Evolutionary conservation across 2,329 filamentous ascomycete species (phyloP).

Genomic region (Aspergillus awamori): DNA sequence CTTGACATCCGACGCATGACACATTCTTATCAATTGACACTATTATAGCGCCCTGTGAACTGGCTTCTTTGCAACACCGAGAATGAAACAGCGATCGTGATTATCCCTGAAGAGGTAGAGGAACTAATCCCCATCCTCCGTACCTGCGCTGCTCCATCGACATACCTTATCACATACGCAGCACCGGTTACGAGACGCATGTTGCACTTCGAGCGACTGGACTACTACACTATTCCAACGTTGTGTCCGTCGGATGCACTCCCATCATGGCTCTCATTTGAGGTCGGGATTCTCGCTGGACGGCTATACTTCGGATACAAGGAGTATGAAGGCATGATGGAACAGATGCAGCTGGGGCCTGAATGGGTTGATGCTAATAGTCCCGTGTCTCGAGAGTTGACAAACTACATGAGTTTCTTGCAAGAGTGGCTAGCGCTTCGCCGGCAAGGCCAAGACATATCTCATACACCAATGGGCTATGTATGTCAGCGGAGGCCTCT

Average conservation of each 20-base stretch:
- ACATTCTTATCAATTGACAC: not conserved
- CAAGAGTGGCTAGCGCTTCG: conserved; percentile 39
- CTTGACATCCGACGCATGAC: no score
- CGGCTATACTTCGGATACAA: conserved; percentile 55
- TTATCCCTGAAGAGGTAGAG: conserved; percentile 68
- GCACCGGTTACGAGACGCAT: conserved; percentile 64
- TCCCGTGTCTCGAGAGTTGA: not conserved
- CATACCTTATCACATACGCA: conserved; percentile 60
- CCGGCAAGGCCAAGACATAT: conserved; percentile 39
- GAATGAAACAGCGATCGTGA: conserved; percentile 55
- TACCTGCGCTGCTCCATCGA: conserved; percentile 11
- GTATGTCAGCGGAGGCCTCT: conserved; percentile 35
- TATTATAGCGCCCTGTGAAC: conserved; percentile 46
- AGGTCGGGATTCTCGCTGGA: conserved; percentile 64
- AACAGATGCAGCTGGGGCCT: not conserved
- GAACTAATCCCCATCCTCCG: conserved; percentile 52
- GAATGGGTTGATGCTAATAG: not conserved
- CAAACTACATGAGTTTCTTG: conserved; percentile 31
- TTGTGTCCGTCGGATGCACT: conserved; percentile 46
- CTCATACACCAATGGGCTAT: conserved; percentile 41
- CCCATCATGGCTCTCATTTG: conserved; percentile 58
- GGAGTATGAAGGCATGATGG: conserved; percentile 23
- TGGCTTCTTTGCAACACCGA: conserved; percentile 63
- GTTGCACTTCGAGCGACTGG: conserved; percentile 59
- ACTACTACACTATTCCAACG: conserved; percentile 56